A percentile compares a stretch with the other conserved stretches of the same genome.
Conservation (phyloP, 106 monocot genomes). For the Alisma plantagoaquatica region DNA sequence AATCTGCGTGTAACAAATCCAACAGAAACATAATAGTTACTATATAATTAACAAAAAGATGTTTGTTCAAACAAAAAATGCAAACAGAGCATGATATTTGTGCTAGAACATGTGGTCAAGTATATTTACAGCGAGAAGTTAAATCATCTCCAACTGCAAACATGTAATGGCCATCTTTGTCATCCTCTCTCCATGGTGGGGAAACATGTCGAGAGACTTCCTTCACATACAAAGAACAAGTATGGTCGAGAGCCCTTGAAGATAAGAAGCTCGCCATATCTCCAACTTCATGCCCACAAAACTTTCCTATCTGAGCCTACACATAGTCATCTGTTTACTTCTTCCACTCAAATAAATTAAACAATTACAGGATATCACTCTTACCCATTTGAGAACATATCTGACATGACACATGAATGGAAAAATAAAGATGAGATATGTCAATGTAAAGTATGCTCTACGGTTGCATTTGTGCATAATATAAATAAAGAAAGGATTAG, state of each 20-base stretch:
- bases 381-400: too few relatives aligned
- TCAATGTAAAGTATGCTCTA: too few relatives aligned
- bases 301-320: slow-evolving; percentile 73
- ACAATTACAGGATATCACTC: slow-evolving; percentile 3
- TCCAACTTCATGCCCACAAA: slow-evolving; percentile 87
- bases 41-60: too few relatives aligned
- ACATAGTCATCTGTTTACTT: slow-evolving; percentile 59
- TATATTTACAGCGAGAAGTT: slow-evolving; percentile 90
- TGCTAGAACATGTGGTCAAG: slow-evolving; percentile 37
- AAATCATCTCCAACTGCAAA: slow-evolving; percentile 91
- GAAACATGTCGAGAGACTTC: slow-evolving; percentile 51
- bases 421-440: too few relatives aligned
- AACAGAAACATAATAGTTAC: too few relatives aligned
- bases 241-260: slow-evolving; percentile 24
- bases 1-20: too few relatives aligned
- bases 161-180: slow-evolving; percentile 95
- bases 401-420: too few relatives aligned
- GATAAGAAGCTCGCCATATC: slow-evolving; percentile 40
- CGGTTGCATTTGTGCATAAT: too few relatives aligned
- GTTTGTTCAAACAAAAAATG: too few relatives aligned
- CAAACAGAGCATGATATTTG: too few relatives aligned
- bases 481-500: too few relatives aligned
- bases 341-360: slow-evolving; percentile 18
- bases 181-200: slow-evolving; percentile 88
- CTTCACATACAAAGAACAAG: slow-evolving; percentile 41